These are phyloP conservation scores for Letharia lupina DNA, from an alignment of 495 filamentous ascomycete species.

Conservation along the genomic window DNA sequence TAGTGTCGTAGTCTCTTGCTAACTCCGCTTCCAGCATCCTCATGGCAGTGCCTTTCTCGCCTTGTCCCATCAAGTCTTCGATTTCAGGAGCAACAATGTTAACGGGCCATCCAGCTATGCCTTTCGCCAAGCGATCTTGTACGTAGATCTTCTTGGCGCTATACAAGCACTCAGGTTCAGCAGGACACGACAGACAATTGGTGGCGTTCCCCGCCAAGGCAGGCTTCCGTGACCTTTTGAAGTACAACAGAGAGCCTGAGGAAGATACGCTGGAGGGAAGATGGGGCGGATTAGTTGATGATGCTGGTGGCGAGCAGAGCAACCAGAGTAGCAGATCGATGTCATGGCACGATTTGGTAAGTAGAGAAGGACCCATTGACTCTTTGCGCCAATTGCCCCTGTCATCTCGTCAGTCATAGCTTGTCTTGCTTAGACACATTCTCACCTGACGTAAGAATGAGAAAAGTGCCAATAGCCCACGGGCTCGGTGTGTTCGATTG, in stretches of 20 bases:
- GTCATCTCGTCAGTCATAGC: neutral
- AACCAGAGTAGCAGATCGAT: conserved; percentile 90
- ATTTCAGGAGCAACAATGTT: conserved; percentile 86
- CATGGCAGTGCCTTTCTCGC: conserved; percentile 27
- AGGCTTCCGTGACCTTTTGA: conserved; percentile 66
- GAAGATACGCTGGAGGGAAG: conserved; percentile 66
- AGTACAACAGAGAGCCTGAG: conserved; percentile 63
- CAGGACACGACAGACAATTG: conserved; percentile 76
- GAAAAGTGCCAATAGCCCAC: conserved; percentile 96
- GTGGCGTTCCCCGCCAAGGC: conserved; percentile 62
- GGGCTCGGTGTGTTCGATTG: conserved; percentile 84
- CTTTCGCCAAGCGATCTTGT: conserved; percentile 47
- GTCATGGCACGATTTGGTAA: conserved; percentile 94
- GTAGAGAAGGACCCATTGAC: conserved; percentile 58
- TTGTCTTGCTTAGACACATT: conserved; percentile 5
- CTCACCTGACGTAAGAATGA: conserved; percentile 77
- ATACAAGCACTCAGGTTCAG: conserved; percentile 66
- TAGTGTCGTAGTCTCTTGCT: conserved; percentile 57
- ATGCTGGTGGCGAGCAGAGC: conserved; percentile 54
- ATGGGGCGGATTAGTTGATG: conserved; percentile 46
- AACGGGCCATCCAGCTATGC: conserved; percentile 69
- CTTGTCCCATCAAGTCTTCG: conserved; percentile 50
- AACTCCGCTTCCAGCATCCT: conserved; percentile 38
- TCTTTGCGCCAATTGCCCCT: conserved; percentile 85
- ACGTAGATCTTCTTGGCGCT: conserved; percentile 74